A percentile compares a stretch with the other conserved stretches of the same genome.
Conservation (phyloP, 805 yeast species). For the Candida tallmaniae region DNA sequence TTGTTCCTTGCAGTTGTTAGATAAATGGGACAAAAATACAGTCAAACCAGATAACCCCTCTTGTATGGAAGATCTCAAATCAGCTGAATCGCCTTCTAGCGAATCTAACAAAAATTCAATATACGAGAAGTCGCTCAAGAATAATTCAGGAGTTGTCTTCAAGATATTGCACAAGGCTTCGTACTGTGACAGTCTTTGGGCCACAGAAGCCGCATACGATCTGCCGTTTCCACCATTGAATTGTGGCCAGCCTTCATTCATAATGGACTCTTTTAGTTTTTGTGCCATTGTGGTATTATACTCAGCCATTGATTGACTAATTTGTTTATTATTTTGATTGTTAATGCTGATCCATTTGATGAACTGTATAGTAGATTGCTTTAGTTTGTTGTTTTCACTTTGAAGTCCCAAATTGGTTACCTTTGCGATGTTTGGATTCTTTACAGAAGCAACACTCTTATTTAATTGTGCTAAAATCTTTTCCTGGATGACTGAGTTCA, state of each 20-base stretch:
- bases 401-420: slow-evolving; percentile 58
- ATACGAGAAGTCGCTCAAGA: slow-evolving; percentile 44
- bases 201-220: slow-evolving; percentile 27
- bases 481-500: slow-evolving; percentile 48
- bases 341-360: slow-evolving; percentile 52
- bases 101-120: slow-evolving; percentile 69
- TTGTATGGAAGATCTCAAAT: slow-evolving; percentile 63
- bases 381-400: slow-evolving; percentile 49
- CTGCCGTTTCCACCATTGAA: slow-evolving; percentile 31
- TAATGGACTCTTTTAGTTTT: slow-evolving; percentile 48
- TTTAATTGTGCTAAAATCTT: slow-evolving; percentile 47
- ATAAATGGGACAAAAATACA: slow-evolving; percentile 40
- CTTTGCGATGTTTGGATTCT: slow-evolving; percentile 35
- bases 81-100: slow-evolving; percentile 57
- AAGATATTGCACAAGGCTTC: slow-evolving; percentile 73
- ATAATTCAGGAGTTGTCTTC: slow-evolving; percentile 38
- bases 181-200: slow-evolving; percentile 61
- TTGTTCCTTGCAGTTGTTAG: slow-evolving; percentile 31
- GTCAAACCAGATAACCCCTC: slow-evolving; percentile 63
- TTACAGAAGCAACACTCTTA: slow-evolving; percentile 51
- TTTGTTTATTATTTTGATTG: slow-evolving; percentile 9
- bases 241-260: slow-evolving; percentile 60
- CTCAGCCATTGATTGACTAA: slow-evolving; percentile 14
- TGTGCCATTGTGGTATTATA: slow-evolving; percentile 45
- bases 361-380: slow-evolving; percentile 56